Conservation (phyloP, 2,329 filamentous ascomycete species). For the Neurospora crassa region DNA sequence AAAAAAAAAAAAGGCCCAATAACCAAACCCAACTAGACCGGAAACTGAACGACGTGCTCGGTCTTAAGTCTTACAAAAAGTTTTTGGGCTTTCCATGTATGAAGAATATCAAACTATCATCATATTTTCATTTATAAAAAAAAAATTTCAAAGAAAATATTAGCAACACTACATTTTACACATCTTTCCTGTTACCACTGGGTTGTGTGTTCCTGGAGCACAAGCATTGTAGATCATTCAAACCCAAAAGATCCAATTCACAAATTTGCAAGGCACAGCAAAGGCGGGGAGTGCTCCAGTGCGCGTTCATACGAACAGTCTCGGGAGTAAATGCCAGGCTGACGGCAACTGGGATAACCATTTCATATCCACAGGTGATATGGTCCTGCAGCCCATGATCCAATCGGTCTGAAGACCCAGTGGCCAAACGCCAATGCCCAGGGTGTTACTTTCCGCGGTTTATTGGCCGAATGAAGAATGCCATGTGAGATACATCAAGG, state of each 20-base stretch:
- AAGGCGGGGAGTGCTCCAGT: neutral
- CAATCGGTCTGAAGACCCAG: neutral
- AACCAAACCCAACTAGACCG: too few species aligned
- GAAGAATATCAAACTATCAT: too few species aligned
- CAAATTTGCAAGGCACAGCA: neutral
- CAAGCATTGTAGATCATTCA: neutral
- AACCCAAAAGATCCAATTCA: neutral
- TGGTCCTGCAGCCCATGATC: neutral
- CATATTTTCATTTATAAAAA: too few species aligned
- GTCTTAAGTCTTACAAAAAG: too few species aligned
- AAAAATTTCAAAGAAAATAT: too few species aligned
- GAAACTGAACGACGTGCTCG: too few species aligned
- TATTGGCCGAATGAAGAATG: neutral
- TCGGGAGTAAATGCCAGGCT: neutral
- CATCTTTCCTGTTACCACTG: neutral
- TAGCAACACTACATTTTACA: too few species aligned
- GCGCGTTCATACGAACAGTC: neutral
- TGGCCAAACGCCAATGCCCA: neutral
- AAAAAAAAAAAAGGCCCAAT: too few species aligned
- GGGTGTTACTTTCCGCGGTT: neutral
- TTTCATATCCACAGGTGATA: neutral
- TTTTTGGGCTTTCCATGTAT: too few species aligned
- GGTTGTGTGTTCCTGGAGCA: neutral
- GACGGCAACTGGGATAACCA: neutral
- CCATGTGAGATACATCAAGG: neutral